These are phyloP conservation scores for Thalassiosira mediterranea DNA, from an alignment of 352 stramenopile species.

Conservation along the genomic window DNA sequence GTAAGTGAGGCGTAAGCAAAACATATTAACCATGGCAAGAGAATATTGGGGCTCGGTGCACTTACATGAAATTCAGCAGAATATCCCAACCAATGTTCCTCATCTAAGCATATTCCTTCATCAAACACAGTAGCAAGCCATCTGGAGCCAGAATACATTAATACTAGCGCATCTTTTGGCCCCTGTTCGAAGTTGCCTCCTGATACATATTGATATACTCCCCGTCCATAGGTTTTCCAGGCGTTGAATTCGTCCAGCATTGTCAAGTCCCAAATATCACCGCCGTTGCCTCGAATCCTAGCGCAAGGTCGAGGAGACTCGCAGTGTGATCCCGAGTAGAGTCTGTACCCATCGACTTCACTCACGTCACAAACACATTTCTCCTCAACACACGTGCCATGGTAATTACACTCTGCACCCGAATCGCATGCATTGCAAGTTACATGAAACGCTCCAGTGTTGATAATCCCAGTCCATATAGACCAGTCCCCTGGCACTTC, in stretches of 20 bases:
- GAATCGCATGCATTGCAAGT: constrained; percentile 3
- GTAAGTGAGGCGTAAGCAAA: too few relatives aligned
- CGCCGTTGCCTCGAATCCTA: neutral
- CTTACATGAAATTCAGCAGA: too few relatives aligned
- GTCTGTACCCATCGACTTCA: neutral
- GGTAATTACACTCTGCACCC: constrained; percentile 8
- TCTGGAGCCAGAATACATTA: neutral
- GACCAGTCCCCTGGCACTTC: constrained; percentile 27
- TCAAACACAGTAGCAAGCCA: neutral
- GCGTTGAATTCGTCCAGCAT: neutral
- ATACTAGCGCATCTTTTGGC: neutral
- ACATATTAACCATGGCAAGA: too few relatives aligned
- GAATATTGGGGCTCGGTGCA: too few relatives aligned
- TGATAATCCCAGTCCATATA: constrained; percentile 33
- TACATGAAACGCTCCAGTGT: neutral
- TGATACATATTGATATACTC: neutral
- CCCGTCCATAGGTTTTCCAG: neutral
- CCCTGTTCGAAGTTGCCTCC: neutral
- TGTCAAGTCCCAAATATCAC: neutral
- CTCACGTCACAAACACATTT: neutral
- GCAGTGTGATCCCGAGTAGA: constrained; percentile 14
- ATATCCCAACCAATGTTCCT: too few relatives aligned
- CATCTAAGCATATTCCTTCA: neutral
- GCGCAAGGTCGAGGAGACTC: neutral
- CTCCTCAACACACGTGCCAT: neutral